Base-by-base conservation (phyloP, 2,329 filamentous ascomycete genomes). In the Trichoderma simmonsii region DNA sequence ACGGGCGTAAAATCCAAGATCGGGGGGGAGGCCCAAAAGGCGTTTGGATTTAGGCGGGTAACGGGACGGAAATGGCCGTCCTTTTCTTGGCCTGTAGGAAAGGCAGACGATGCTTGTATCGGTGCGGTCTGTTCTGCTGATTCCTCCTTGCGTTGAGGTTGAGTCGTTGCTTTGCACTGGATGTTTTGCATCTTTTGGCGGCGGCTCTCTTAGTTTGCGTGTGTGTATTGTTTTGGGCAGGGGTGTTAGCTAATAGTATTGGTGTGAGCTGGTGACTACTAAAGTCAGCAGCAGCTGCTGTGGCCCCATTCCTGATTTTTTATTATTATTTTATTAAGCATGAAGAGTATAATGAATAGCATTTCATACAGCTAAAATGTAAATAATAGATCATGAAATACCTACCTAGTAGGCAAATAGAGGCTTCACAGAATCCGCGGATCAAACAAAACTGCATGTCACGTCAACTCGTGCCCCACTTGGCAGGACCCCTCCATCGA, bases 401-500 rank as follows among this genome's bases (percentile, higher is more conserved):
- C n/a, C 39, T n/a, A n/a, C n/a, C n/a, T n/a, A n/a, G n/a, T n/a
- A 9, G 2, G 39, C 3, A n/a, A 43, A 43, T 39, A 18, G 36
- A 36, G 5, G 34, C 32, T 34, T 11, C 32, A 12, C 9, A 34
- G 11, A 48, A 48, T 48, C 43, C 43, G 43, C 18, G 18, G 43
- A 48, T 48, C 21, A 24, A 51, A 12, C n/a, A 51, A 48, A 21
- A 43, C 39, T 51, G 43, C 43, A 51, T 21, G 43, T 51, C 48
- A 24, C 48, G 48, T 54, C 48, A 26, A 54, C 48, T 18, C 12
- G 8, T 54, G 66, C 66, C 66, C 66, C 66, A 70, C 66, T 61
- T 69, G 28, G 26, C 21, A 24, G 64, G 63, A 68, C 70, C 70
- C 70, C 70, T 72, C 70, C 70, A 68, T 72, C 48, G 70, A 48